phyloP scores from a whole-genome alignment of 108 stramenopile species.

The Cyclotella distinguenda region DNA sequence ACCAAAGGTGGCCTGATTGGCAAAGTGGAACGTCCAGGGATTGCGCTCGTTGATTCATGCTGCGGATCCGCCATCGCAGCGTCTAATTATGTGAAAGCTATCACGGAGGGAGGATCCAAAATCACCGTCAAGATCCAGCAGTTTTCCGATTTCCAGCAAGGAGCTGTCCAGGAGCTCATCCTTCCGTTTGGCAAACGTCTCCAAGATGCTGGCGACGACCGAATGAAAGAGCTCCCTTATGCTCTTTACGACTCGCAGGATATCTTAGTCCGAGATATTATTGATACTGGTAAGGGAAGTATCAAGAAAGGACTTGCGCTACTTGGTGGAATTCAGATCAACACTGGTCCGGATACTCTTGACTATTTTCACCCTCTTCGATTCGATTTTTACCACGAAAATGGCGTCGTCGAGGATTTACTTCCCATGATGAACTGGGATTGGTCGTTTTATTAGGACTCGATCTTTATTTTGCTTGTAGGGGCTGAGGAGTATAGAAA shows the following conservation, averaged over 20 bases:
- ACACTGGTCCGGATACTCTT: slow-evolving; percentile 9
- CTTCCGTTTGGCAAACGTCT: slow-evolving; percentile 8
- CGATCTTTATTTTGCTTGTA: no score
- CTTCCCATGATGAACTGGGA: no score
- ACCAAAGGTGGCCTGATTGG: slow-evolving; percentile 6
- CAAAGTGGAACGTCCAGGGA: slow-evolving; percentile 5
- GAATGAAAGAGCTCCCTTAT: slow-evolving; percentile 10
- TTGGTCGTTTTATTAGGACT: no score
- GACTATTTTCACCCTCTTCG: slow-evolving; percentile 14
- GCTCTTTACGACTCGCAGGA: slow-evolving; percentile 5
- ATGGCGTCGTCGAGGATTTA: slow-evolving; percentile 2
- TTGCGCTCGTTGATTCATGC: slow-evolving; percentile 7
- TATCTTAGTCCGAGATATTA: slow-evolving; percentile 6
- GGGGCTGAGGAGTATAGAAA: no score
- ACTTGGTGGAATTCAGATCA: slow-evolving; percentile 9
- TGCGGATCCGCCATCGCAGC: slow-evolving; percentile 12
- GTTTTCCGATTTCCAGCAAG: slow-evolving; percentile 7
- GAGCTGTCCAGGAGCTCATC: slow-evolving; percentile 6
- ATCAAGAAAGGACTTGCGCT: slow-evolving; percentile 5
- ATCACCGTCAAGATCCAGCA: slow-evolving; percentile 1
- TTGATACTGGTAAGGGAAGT: slow-evolving; percentile 4
- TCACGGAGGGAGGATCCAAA: slow-evolving; percentile 5
- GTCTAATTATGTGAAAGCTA: slow-evolving; percentile 4
- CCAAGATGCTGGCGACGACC: background rate
- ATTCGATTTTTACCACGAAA: slow-evolving; percentile 9